phyloP scores from a whole-genome alignment of 495 filamentous ascomycete species.

The Daldinia childiae region DNA sequence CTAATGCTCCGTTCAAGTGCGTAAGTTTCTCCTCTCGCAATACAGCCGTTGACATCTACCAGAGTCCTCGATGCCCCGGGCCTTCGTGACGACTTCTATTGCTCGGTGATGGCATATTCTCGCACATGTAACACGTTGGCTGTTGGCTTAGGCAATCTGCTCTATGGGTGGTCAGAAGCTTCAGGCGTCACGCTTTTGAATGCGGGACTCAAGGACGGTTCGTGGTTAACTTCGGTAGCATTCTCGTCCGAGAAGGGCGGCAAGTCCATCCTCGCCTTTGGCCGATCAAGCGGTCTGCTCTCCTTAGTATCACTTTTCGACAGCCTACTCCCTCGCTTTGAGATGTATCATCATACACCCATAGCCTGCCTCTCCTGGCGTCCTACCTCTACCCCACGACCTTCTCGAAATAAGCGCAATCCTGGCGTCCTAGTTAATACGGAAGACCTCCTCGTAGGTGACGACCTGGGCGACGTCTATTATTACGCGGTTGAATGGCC shows the following conservation, averaged over 20 bases:
- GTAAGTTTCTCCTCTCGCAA: slow-evolving; percentile 48
- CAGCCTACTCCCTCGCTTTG: slow-evolving; percentile 68
- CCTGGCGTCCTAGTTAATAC: slow-evolving; percentile 57
- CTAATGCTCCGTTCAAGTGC: slow-evolving; percentile 80
- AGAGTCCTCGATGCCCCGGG: slow-evolving; percentile 87
- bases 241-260: slow-evolving; percentile 85
- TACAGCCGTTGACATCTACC: slow-evolving; percentile 13
- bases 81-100: slow-evolving; percentile 95
- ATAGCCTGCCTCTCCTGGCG: slow-evolving; percentile 81
- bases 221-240: slow-evolving; percentile 78
- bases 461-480: slow-evolving; percentile 85
- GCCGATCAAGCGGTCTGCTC: slow-evolving; percentile 72
- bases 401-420: slow-evolving; percentile 49
- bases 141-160: slow-evolving; percentile 78
- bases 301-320: slow-evolving; percentile 64
- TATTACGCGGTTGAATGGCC: slow-evolving; percentile 95
- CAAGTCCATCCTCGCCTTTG: slow-evolving; percentile 85
- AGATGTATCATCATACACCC: slow-evolving; percentile 71
- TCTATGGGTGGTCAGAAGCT: slow-evolving; percentile 91
- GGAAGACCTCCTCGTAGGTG: slow-evolving; percentile 89
- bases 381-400: slow-evolving; percentile 57
- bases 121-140: slow-evolving; percentile 76
- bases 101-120: slow-evolving; percentile 88
- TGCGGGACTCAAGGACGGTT: slow-evolving; percentile 48
- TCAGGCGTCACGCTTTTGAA: slow-evolving; percentile 59